A percentile compares a stretch with the other conserved stretches of the same genome.
Evolutionary conservation across 192 early-diverging fungal genomes (phyloP).

Genomic region (Coemansia sp.): DNA sequence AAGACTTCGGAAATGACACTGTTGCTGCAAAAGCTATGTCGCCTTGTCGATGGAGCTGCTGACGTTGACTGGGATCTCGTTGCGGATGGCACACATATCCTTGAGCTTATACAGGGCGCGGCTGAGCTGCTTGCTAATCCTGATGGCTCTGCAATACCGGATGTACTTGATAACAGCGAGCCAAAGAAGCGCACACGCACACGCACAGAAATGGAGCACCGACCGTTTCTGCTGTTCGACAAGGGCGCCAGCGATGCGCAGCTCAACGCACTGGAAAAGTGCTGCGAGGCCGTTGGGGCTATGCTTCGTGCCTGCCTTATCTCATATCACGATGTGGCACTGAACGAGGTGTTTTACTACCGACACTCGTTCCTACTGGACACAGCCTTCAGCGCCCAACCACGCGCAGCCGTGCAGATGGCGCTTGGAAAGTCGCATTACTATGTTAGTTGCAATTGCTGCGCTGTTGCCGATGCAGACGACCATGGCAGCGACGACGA

Average conservation of each 20-base stretch:
- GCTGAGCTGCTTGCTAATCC: slow-evolving; percentile 14
- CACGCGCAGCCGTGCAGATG: slow-evolving; percentile 79
- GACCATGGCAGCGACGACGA: slow-evolving; percentile 32
- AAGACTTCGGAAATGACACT: slow-evolving; percentile 36
- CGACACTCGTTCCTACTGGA: slow-evolving; percentile 66
- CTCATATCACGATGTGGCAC: slow-evolving; percentile 62
- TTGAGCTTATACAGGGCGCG: slow-evolving; percentile 14
- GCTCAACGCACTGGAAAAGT: slow-evolving; percentile 34
- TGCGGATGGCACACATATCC: slow-evolving; percentile 12
- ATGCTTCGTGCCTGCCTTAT: slow-evolving; percentile 41
- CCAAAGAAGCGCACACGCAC: slow-evolving; percentile 35
- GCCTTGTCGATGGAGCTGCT: background rate
- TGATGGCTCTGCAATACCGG: background rate
- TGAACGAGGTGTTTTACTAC: slow-evolving; percentile 84
- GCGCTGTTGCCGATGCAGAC: slow-evolving; percentile 27
- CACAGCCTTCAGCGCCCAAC: slow-evolving; percentile 80
- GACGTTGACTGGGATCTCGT: slow-evolving; percentile 27
- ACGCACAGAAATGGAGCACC: slow-evolving; percentile 45
- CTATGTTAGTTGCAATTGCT: slow-evolving; percentile 86
- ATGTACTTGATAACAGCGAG: background rate
- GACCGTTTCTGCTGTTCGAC: slow-evolving; percentile 49
- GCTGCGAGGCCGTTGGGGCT: slow-evolving; percentile 27
- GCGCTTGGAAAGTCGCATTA: slow-evolving; percentile 73
- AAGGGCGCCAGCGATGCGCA: slow-evolving; percentile 38
- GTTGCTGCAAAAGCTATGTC: slow-evolving; percentile 21